phyloP scores from a whole-genome alignment of 2,329 filamentous ascomycete genomes.

The Neopestalotiopsis clavispora region DNA sequence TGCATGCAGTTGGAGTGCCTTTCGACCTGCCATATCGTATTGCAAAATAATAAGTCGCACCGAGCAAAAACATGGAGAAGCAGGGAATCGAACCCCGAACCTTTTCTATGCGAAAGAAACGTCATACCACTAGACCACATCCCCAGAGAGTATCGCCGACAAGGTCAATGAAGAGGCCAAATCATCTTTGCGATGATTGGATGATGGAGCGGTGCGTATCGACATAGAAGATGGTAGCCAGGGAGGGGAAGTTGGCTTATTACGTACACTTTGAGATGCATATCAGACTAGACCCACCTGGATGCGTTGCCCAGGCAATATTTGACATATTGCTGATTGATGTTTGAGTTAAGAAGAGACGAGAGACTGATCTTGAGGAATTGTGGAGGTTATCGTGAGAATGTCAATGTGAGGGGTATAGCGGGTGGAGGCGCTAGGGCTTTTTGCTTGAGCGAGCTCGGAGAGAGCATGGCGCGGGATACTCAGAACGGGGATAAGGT shows the following conservation, averaged over 20 bases:
- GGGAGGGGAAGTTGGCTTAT: not conserved
- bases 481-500: not conserved
- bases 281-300: not conserved
- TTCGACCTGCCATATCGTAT: not conserved
- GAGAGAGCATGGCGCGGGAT: not conserved
- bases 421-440: not conserved
- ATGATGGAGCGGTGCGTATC: not conserved
- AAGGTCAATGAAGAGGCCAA: not conserved
- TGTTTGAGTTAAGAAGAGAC: not conserved
- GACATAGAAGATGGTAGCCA: not conserved
- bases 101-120: constrained; percentile 23
- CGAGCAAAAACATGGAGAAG: constrained; percentile 16
- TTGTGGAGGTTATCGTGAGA: constrained; percentile 6
- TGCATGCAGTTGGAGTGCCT: not conserved
- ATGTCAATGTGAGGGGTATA: constrained; percentile 1
- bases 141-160: constrained; percentile 6
- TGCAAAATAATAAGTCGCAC: not conserved
- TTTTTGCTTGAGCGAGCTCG: not conserved
- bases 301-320: not conserved
- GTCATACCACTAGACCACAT: constrained; percentile 21
- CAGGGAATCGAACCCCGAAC: constrained; percentile 22
- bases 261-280: not conserved
- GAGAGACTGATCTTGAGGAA: not conserved
- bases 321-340: not conserved
- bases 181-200: not conserved